Evolutionary conservation across 305 asterid genomes (phyloP).

Genomic region (Fraxinus xanthoxyloides): DNA sequence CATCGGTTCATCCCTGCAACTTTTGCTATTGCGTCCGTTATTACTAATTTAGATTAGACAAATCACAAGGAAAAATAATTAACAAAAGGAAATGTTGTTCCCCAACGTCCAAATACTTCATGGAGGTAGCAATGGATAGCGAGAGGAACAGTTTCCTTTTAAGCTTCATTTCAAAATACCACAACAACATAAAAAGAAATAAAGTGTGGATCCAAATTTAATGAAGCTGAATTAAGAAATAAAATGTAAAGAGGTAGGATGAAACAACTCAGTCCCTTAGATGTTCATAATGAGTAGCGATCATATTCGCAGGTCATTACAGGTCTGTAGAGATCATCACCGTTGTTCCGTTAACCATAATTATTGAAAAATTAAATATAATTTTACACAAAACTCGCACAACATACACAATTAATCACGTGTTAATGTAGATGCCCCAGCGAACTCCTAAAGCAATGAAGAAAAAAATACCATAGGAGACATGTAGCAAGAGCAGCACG

Average conservation of each 20-base stretch:
- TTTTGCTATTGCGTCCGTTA: neutral
- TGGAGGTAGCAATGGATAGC: neutral
- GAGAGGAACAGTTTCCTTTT: neutral
- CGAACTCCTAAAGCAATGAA: neutral
- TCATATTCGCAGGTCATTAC: constrained; percentile 41
- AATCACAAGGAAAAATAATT: neutral
- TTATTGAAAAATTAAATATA: neutral
- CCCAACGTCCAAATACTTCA: constrained; percentile 13
- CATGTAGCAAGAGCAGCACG: neutral
- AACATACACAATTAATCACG: neutral
- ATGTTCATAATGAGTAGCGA: constrained; percentile 32
- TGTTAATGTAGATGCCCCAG: neutral
- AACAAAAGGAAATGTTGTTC: neutral
- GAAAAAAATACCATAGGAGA: neutral
- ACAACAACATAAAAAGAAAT: neutral
- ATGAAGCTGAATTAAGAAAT: neutral
- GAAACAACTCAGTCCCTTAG: constrained; percentile 39
- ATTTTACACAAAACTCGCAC: neutral
- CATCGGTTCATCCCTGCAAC: neutral
- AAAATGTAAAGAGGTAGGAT: neutral
- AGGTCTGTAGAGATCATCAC: constrained; percentile 38
- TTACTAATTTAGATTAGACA: no score
- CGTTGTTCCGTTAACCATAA: neutral
- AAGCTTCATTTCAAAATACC: neutral
- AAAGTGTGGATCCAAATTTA: neutral